Base-by-base conservation (phyloP, 78 protist species). In the Dictyostelium citrinum region DNA sequence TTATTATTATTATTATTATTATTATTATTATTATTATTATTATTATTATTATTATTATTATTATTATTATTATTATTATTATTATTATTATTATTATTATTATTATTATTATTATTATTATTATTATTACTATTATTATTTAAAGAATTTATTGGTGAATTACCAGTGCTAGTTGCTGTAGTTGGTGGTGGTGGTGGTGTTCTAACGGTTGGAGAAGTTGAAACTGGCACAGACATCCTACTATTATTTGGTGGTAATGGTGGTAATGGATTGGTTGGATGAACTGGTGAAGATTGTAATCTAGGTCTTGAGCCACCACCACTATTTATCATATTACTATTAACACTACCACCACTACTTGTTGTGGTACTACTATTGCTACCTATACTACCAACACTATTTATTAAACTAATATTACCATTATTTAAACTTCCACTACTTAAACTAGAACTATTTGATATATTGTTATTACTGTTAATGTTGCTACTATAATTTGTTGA, bases 181-280 rank as follows among this genome's bases (percentile, higher is more conserved):
- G 68, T 55, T 33, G 82, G 81, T 70, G 82, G 90, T 14, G 90
- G 81, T 72, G 90, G 82, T 37, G 76, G 81, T 7, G 68, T 80
- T n/a, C 58, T 51, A 27, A 64, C 35, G 3, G 88, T 83, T 9
- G 82, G 58, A 8, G 75, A 35, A 17, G 80, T 83, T 29, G 74
- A 29, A 22, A 41, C 37, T n/a, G 90, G 90, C 9, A 83, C 81
- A 29, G 71, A 29, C 90, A 83, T 70, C 49, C 82, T 84, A 35
- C 41, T 71, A 16, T 29, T 31, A 31, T 33, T 70, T 24, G 80
- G 80, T 41, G 83, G 60, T 51, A 49, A 39, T n/a, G 91, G 83
- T 86, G 92, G 92, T 20, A 86, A 49, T 45, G 92, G 81, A 83
- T 83, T 58, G 7, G 84, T 68, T n/a, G 92, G 92, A n/a, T 71